A percentile compares a stretch with the other conserved stretches of the same genome.
These are phyloP conservation scores for Colletotrichum sp. DNA, from an alignment of 2,329 filamentous ascomycete species.

Conservation along the genomic window DNA sequence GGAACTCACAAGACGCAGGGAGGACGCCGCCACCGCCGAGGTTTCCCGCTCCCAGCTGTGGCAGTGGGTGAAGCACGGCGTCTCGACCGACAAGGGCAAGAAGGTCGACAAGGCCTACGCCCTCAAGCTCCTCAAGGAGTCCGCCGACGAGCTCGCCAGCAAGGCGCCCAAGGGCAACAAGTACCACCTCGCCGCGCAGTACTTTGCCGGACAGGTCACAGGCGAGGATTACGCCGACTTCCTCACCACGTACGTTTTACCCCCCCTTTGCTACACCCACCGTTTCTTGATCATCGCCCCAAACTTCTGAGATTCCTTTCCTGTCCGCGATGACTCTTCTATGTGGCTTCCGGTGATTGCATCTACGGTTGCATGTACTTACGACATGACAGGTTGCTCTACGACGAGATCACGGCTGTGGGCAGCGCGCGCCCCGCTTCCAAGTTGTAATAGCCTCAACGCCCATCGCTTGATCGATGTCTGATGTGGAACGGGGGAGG, in stretches of 20 bases:
- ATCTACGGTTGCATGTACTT: conserved; percentile 20
- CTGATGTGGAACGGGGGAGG: neutral
- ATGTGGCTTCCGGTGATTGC: conserved; percentile 10
- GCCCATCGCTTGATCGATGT: neutral
- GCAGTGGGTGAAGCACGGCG: conserved; percentile 85
- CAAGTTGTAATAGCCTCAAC: conserved; percentile 57
- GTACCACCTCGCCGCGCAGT: conserved; percentile 87
- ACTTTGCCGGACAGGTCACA: conserved; percentile 91
- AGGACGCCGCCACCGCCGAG: conserved; percentile 96
- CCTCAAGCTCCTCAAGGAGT: conserved; percentile 84
- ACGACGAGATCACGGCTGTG: conserved; percentile 84
- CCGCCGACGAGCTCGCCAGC: conserved; percentile 74
- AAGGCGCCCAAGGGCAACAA: conserved; percentile 90
- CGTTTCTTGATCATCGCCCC: neutral
- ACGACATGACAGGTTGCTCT: conserved; percentile 66
- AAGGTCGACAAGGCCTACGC: conserved; percentile 92
- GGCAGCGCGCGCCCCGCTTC: conserved; percentile 65
- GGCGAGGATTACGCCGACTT: conserved; percentile 99
- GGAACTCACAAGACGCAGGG: conserved; percentile 45
- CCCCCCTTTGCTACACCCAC: neutral
- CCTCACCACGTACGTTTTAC: conserved; percentile 72
- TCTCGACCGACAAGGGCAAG: conserved; percentile 86
- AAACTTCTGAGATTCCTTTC: neutral
- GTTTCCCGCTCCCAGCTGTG: conserved; percentile 93
- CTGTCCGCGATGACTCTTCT: neutral